Base-by-base conservation (phyloP, 768 basidiomycete species). In the Astraeus odoratus region DNA sequence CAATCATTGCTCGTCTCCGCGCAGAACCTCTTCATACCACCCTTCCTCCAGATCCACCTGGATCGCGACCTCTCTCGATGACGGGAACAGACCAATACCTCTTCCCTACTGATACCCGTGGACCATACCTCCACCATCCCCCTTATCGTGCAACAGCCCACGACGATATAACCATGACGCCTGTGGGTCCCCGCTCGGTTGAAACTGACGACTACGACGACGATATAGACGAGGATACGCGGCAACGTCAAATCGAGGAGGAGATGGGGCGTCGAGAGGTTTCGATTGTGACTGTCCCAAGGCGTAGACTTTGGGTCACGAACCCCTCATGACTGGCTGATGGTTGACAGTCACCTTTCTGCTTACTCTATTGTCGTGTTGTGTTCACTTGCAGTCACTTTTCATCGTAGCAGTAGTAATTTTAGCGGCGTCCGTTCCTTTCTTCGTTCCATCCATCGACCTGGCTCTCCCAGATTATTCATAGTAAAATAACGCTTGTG, bases 201-300 rank as follows among this genome's bases (percentile, higher is more conserved):
- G 79, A 77, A 26, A 72, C 71, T 6, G 82, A 80, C 43, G 76
- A 76, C 9, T 71, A 77, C 8, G 81, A 86, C 16, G 81, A 83
- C 24, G 83, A 86, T 38, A 68, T 83, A 44, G 86, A 89, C 52
- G 86, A 89, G 51, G 79, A 83, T 39, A 73, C 78, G 10, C 71
- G 80, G 48, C 86, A 88, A 59, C 72, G 78, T 48, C 71, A 77
- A 53, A 87, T 89, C 26, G 88, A 90, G 58, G 81, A 83, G 46
- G 87, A 90, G 63, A 86, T 91, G 75, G 78, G 72, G 30, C 72
- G 86, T 52, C 76, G 88, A 39, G 86, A 90, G 51, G 86, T 90
- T 24, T 84, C 83, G n/a, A 86, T 90, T 56, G 77, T 90, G 49
- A 73, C 79, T 34, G 75, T 80, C 10, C 88, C 88, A 16, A 81